Conservation (phyloP, 2,329 filamentous ascomycete genomes). For the Penicillium expansum region DNA sequence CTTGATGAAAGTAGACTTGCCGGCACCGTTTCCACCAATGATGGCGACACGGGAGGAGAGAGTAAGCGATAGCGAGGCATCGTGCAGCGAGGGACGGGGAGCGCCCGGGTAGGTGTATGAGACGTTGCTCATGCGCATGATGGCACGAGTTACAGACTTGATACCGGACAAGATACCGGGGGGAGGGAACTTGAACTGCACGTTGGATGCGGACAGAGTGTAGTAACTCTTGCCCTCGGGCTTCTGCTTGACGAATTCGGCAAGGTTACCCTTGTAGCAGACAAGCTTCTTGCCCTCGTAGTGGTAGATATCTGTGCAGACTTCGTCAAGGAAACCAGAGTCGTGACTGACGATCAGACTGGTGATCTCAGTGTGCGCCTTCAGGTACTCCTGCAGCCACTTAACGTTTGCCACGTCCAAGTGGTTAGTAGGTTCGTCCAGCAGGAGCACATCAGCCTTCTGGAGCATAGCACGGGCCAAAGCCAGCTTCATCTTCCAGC, state of each 20-base stretch:
- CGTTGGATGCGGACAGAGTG: conserved; percentile 80
- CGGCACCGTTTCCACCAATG: conserved; percentile 95
- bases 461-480: conserved; percentile 94
- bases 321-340: conserved; percentile 92
- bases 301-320: conserved; percentile 98
- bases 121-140: conserved; percentile 90
- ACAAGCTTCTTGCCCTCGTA: conserved; percentile 96
- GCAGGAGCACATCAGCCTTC: conserved; percentile 89
- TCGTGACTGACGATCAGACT: conserved; percentile 98
- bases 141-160: conserved; percentile 90
- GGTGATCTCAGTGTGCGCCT: conserved; percentile 93
- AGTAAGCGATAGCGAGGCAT: conserved; percentile 82
- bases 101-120: conserved; percentile 92
- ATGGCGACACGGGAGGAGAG: conserved; percentile 93
- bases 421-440: conserved; percentile 99
- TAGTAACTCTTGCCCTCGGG: conserved; percentile 98
- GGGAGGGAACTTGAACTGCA: conserved; percentile 97
- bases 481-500: conserved; percentile 99
- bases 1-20: conserved; percentile 98
- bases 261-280: conserved; percentile 51
- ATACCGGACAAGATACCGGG: conserved; percentile 92
- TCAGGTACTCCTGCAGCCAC: conserved; percentile 94
- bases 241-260: conserved; percentile 76
- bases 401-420: conserved; percentile 93
- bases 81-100: conserved; percentile 78